Evolutionary conservation across 768 basidiomycete genomes (phyloP), one percentile per base, ranked within the genome.

Genomic region (Termitomyces bulborhizus): DNA sequence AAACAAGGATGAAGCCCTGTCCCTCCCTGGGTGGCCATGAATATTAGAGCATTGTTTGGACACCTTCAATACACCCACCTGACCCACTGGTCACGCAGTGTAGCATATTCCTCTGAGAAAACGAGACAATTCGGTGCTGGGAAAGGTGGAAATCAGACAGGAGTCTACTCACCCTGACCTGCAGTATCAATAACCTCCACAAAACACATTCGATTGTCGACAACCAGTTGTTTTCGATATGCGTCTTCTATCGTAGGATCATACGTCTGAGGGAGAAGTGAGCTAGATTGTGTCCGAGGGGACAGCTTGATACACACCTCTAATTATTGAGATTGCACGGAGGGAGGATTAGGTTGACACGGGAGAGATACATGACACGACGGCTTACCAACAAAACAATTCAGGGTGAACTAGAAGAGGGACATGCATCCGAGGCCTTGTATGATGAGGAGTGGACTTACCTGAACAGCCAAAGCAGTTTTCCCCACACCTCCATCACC

Each of bases 191-290:
- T 90, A 59, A 98, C 92, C 71, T 98, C 94, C 61, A 98, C 84
- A 69, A 94, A 89, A 73, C 93, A 95, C 84, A 94, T 94, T 63
- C 86, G 82, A 68, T 93, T 93, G 72, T 96, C 94, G 60, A 97
- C 93, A 54, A 94, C 85, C 63, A 94, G 81, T 69, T 94, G 93
- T 71, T 95, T 96, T 65, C 94, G 83, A 74, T 98, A 97, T 59
- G 93, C 93, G 70, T 97, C 94, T 74, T 98, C 94, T 83, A 98
- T 98, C 63, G 94, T 98, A 55, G 94, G 94, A 76, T 98, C 94
- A 71, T 98, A 98, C 51, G 93, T 93, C 92, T 96, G 54, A 40
- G 3, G 27, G 12, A 24, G 12, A 51, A 53, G 58, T 61, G 44
- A 65, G 58, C 56, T 52, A 50, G 45, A 54, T 29, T 52, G 50